These are phyloP conservation scores for Colletotrichum sp. DNA, from an alignment of 2,329 filamentous ascomycete genomes.

Conservation along the genomic window DNA sequence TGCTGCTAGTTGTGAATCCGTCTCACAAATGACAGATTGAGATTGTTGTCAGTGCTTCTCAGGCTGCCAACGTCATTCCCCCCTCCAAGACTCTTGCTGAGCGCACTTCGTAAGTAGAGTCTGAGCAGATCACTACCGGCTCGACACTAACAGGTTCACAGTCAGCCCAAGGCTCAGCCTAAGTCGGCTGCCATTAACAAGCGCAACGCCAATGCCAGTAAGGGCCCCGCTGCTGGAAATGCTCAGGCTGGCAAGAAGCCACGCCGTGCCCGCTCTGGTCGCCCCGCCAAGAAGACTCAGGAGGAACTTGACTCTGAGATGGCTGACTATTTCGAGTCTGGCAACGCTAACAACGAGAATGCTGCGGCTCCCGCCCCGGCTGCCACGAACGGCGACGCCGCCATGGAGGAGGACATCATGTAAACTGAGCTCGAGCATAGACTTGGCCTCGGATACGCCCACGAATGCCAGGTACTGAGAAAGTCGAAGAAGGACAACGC, in stretches of 20 bases:
- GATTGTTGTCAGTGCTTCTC: conserved; percentile 81
- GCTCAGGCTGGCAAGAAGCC: conserved; percentile 59
- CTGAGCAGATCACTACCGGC: conserved; percentile 22
- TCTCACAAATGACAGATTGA: conserved; percentile 70
- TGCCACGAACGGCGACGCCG: conserved; percentile 55
- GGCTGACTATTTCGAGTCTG: conserved; percentile 85
- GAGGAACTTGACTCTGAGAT: conserved; percentile 98
- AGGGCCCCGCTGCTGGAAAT: conserved; percentile 45
- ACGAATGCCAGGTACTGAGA: not conserved
- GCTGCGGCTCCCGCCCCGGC: conserved; percentile 51
- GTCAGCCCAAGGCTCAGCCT: conserved; percentile 73
- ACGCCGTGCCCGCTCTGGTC: conserved; percentile 61
- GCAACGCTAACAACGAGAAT: conserved; percentile 46
- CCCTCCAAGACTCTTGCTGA: conserved; percentile 78
- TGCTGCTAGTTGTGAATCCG: not conserved
- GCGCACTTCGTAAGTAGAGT: conserved; percentile 70
- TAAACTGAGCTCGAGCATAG: conserved; percentile 26
- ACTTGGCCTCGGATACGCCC: not conserved
- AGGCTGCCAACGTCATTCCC: conserved; percentile 70
- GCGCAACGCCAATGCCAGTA: conserved; percentile 53
- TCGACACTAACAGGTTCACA: conserved; percentile 33
- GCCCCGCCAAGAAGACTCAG: conserved; percentile 83
- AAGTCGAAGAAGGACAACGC: not conserved
- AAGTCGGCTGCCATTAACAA: conserved; percentile 83
- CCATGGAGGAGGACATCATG: conserved; percentile 73